Evolutionary conservation across 1,284 basidiomycete species (phyloP), one percentile per base, ranked within the genome.

Genomic region (Ustilago vetiveriae): DNA sequence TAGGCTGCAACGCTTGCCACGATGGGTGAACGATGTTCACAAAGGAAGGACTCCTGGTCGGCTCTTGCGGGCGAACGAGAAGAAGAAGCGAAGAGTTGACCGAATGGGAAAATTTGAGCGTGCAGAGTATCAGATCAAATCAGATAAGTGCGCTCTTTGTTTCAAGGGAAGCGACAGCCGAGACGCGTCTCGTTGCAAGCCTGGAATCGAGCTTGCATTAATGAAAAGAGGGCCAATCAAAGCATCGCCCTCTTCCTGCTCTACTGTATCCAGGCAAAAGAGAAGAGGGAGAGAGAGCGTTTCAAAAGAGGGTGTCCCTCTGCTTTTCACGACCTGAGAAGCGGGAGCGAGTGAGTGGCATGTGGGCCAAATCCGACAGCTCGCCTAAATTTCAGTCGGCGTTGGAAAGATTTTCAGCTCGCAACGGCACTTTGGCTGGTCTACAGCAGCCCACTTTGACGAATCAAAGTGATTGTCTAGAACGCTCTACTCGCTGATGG

Each of bases 351-450:
- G 11, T 14, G 6, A 26, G 8, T 14, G 21, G 26, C 45, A 38
- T 32, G 46, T 30, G 37, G 21, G 36, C 45, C 24, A 47, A 47
- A 30, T 17, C 24, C 45, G 45, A 47, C 36, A 47, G 45, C 46
- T 48, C 37, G 46, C 46, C 37, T 39, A 48, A 26, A 22, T 33
- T 23, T 17, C n/a, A n/a, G n/a, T n/a, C n/a, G n/a, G n/a, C n/a
- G n/a, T n/a, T n/a, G n/a, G n/a, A n/a, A n/a, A n/a, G n/a, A n/a
- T n/a, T n/a, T n/a, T n/a, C n/a, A n/a, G n/a, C n/a, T n/a, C n/a
- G n/a, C n/a, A n/a, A n/a, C n/a, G n/a, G n/a, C n/a, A n/a, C n/a
- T n/a, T n/a, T n/a, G n/a, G n/a, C n/a, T n/a, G n/a, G n/a, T n/a
- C n/a, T n/a, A n/a, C n/a, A n/a, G n/a, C n/a, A n/a, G n/a, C n/a